phyloP scores from a whole-genome alignment of 345 rosid species.

The Euphorbia peplus region DNA sequence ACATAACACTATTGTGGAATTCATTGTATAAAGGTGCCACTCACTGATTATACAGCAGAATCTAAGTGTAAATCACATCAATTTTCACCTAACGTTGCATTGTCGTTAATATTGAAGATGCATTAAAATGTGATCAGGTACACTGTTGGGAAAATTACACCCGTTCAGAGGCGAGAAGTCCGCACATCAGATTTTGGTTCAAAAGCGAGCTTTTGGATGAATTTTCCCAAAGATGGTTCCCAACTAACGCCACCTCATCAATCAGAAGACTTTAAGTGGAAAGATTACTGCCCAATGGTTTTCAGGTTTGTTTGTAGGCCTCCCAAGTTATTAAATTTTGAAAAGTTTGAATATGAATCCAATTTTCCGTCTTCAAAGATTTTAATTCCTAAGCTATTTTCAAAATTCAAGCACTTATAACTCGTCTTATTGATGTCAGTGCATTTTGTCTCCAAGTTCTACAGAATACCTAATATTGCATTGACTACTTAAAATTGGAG shows the following conservation, averaged over 20 bases:
- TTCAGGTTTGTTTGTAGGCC: slow-evolving; percentile 62
- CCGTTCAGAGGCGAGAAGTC: slow-evolving; percentile 87
- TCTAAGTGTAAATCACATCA: not conserved
- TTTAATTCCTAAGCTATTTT: not conserved
- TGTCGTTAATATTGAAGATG: slow-evolving; percentile 17
- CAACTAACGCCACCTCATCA: slow-evolving; percentile 88
- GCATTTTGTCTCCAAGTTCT: not conserved
- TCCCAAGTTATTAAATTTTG: slow-evolving; percentile 10
- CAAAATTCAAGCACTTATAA: not conserved
- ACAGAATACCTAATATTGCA: not conserved
- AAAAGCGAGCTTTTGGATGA: slow-evolving; percentile 97
- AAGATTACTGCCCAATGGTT: slow-evolving; percentile 98
- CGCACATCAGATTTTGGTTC: slow-evolving; percentile 88
- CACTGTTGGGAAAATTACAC: slow-evolving; percentile 97
- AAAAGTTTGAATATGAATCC: not conserved
- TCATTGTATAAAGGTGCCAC: not conserved
- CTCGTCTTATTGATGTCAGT: not conserved
- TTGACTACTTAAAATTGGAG: not conserved
- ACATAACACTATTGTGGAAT: not conserved
- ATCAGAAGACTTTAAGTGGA: slow-evolving; percentile 95
- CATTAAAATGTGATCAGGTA: slow-evolving; percentile 50
- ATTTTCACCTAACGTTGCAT: not conserved
- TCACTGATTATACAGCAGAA: not conserved
- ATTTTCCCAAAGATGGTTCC: slow-evolving; percentile 86
- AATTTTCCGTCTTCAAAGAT: not conserved